A percentile compares a stretch with the other conserved stretches of the same genome.
Evolutionary conservation across 2,329 filamentous ascomycete species (phyloP).

Genomic region (Fusarium proliferatum): DNA sequence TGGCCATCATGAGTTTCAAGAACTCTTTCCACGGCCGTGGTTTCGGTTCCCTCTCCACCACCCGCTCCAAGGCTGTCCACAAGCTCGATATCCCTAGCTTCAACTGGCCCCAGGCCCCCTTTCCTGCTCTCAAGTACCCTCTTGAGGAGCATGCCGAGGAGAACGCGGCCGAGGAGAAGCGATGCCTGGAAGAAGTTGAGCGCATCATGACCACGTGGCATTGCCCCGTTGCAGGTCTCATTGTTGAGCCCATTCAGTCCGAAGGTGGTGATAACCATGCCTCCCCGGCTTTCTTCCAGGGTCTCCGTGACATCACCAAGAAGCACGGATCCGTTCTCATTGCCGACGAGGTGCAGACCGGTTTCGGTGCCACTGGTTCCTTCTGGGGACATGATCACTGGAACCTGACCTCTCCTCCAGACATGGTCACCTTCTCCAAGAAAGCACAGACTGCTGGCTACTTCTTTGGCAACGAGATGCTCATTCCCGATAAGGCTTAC

Average conservation of each 20-base stretch:
- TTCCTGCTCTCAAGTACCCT: conserved; percentile 82
- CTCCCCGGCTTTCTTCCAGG: conserved; percentile 80
- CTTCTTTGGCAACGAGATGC: conserved; percentile 79
- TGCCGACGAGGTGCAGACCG: conserved; percentile 87
- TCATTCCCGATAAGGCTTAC: conserved; percentile 84
- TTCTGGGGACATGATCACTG: conserved; percentile 93
- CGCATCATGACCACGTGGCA: conserved; percentile 73
- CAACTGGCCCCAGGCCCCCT: conserved; percentile 86
- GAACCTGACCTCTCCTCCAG: conserved; percentile 76
- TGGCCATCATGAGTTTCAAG: conserved; percentile 83
- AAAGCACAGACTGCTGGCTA: conserved; percentile 88
- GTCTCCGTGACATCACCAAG: conserved; percentile 77
- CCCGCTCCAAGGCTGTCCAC: conserved; percentile 84
- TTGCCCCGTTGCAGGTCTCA: conserved; percentile 77
- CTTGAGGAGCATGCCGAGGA: conserved; percentile 75
- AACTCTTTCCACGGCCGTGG: conserved; percentile 84
- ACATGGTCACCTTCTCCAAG: conserved; percentile 91
- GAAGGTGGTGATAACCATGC: conserved; percentile 89
- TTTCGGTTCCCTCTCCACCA: conserved; percentile 82
- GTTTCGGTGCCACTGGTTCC: conserved; percentile 83
- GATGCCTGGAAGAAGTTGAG: conserved; percentile 80
- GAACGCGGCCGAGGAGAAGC: conserved; percentile 77
- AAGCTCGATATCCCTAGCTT: conserved; percentile 91
- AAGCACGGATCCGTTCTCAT: conserved; percentile 79
- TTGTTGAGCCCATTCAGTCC: conserved; percentile 84